Base-by-base conservation (phyloP, 2,329 filamentous ascomycete genomes). In the Botryotinia convoluta region DNA sequence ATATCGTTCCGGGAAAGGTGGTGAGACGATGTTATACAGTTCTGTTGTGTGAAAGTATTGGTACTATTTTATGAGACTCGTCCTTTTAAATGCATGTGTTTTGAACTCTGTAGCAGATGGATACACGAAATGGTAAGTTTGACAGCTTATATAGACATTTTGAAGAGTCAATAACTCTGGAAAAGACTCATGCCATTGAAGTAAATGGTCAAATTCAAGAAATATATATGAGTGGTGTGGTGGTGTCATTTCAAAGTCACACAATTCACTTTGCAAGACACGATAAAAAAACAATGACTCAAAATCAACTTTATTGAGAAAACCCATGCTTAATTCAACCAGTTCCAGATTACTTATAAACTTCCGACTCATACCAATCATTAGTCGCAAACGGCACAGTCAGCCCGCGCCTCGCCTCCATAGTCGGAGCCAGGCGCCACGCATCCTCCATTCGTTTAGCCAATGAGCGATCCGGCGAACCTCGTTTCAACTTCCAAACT, bases 1-100 rank as follows among this genome's bases (percentile, higher is more conserved):
- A 54, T 2, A 18, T 29, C n/a, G 12, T 54, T 0, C 51, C 7
- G n/a, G 1, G 6, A 29, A 1, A 29, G 3, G 6, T 54, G n/a
- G 14, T 29, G 3, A n/a, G 2, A 51, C 0, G n/a, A 54, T 9
- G 12, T 29, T 54, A 29, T 18, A 12, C 18, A 16, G n/a, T 54
- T 54, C 51, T 18, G 6, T 54, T 18, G 1, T 54, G 6, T 29
- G 26, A 4, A 54, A 7, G 14, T 29, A 4, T 8, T 29, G 14
- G 6, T 54, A 4, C 1, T 9, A 8, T 18, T 18, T 9, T 29
- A 18, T 29, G 6, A 16, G n/a, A 29, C 1, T 8, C n/a, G 14
- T 18, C 14, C 14, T 54, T 18, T 3, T 4, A 1, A 4, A 18
- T 18, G 5, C 16, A 29, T 18, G n/a, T 8, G 5, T 54, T 29